These are phyloP conservation scores for Fraxinus angustifolia DNA, from an alignment of 305 asterid genomes.

Conservation along the genomic window DNA sequence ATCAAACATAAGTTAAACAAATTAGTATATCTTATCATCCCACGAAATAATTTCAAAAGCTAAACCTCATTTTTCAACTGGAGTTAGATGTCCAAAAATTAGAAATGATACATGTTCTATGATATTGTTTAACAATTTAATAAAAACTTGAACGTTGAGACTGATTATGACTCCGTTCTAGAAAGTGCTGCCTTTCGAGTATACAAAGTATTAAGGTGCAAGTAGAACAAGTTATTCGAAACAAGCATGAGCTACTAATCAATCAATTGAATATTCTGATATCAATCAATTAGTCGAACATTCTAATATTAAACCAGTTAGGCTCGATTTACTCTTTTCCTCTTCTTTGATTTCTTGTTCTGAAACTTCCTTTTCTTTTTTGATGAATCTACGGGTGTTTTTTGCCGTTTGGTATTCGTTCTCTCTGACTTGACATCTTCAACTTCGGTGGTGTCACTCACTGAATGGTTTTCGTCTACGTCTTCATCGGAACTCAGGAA, in stretches of 20 bases:
- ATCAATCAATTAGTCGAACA: background rate
- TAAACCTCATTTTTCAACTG: background rate
- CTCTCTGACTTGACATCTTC: slow-evolving; percentile 37
- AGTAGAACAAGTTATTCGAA: background rate
- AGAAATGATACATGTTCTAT: background rate
- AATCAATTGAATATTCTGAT: background rate
- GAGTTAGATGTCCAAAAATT: background rate
- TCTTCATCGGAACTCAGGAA: slow-evolving; percentile 78
- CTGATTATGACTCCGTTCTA: background rate
- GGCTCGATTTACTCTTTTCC: slow-evolving; percentile 24
- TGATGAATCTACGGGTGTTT: slow-evolving; percentile 22
- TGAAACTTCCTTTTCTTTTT: slow-evolving; percentile 37
- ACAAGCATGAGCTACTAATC: background rate
- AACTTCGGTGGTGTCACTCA: slow-evolving; percentile 26
- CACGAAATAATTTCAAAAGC: background rate
- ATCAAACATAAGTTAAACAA: too few species aligned
- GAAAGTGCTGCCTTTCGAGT: background rate
- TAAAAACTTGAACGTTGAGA: too few species aligned
- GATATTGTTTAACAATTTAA: too few species aligned
- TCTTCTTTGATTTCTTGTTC: slow-evolving; percentile 41
- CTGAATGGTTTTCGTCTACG: slow-evolving; percentile 14
- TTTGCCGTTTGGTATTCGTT: slow-evolving; percentile 31
- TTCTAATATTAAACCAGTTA: background rate
- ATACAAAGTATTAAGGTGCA: background rate
- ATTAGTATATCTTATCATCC: too few species aligned